phyloP scores from a whole-genome alignment of 768 basidiomycete species.

The Auriscalpium microsporum region DNA sequence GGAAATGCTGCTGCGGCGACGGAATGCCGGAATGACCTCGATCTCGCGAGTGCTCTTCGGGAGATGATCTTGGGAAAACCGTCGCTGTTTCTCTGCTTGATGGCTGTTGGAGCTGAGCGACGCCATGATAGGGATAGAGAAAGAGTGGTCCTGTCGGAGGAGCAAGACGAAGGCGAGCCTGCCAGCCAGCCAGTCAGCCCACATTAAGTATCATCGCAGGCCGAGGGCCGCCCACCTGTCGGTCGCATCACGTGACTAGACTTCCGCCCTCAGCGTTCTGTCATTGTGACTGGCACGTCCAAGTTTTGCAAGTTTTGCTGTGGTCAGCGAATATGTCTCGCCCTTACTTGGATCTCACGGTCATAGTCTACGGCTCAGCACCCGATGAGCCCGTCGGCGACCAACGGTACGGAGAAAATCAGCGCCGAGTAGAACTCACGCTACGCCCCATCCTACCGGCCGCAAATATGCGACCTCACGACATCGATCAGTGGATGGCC shows the following conservation, averaged over 20 bases:
- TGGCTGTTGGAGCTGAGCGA: conserved; percentile 14
- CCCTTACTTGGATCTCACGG: neutral
- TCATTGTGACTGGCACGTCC: no score
- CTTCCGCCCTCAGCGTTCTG: no score
- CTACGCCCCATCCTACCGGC: neutral
- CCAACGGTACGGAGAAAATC: neutral
- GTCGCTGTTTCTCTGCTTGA: neutral
- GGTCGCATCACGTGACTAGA: no score
- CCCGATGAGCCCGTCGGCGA: neutral
- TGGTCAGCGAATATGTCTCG: neutral
- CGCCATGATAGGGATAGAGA: conserved; percentile 1
- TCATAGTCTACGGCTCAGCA: neutral
- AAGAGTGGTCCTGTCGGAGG: conserved; percentile 1
- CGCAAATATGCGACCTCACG: neutral
- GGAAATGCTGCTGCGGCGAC: conserved; percentile 44
- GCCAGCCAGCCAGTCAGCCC: no score
- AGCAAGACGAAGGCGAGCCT: neutral
- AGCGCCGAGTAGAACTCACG: neutral
- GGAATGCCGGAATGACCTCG: conserved; percentile 4
- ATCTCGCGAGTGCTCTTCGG: conserved; percentile 10
- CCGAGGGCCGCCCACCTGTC: no score
- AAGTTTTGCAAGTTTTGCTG: no score
- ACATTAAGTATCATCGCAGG: no score
- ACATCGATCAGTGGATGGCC: neutral
- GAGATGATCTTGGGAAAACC: neutral